Conservation (phyloP, 2,329 filamentous ascomycete genomes). For the Sarocladium brachiariae region DNA sequence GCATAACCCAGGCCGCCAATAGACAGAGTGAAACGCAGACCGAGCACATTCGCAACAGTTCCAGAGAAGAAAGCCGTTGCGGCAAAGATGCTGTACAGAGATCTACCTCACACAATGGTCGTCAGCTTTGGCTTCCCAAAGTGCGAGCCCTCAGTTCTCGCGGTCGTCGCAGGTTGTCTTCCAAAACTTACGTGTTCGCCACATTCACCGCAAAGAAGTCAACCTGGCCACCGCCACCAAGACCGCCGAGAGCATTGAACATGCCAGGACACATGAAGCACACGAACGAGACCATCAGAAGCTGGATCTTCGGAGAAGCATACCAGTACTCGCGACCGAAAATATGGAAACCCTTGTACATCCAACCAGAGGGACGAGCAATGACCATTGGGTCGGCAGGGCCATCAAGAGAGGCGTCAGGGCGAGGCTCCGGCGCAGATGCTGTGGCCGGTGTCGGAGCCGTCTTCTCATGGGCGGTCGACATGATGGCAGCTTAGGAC, state of each 20-base stretch:
- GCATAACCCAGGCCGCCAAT: slow-evolving; percentile 73
- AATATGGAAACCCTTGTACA: slow-evolving; percentile 36
- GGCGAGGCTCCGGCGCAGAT: neutral
- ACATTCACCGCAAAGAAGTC: slow-evolving; percentile 50
- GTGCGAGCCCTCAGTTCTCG: neutral
- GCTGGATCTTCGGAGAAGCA: slow-evolving; percentile 65
- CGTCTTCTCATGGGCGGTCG: slow-evolving; percentile 20
- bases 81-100: slow-evolving; percentile 66
- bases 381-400: neutral
- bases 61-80: slow-evolving; percentile 64
- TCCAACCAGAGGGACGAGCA: slow-evolving; percentile 13
- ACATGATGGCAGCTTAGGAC: slow-evolving; percentile 14
- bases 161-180: neutral
- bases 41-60: slow-evolving; percentile 71
- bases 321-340: slow-evolving; percentile 55
- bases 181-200: slow-evolving; percentile 42
- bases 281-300: slow-evolving; percentile 55
- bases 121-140: slow-evolving; percentile 3
- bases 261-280: slow-evolving; percentile 62
- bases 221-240: slow-evolving; percentile 50
- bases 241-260: slow-evolving; percentile 58
- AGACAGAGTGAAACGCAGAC: slow-evolving; percentile 59
- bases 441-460: neutral
- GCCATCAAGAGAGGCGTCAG: slow-evolving; percentile 15
- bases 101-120: slow-evolving; percentile 21